Evolutionary conservation across 139 green algal species (phyloP).

Genomic region (Ostreobium quekettii): DNA sequence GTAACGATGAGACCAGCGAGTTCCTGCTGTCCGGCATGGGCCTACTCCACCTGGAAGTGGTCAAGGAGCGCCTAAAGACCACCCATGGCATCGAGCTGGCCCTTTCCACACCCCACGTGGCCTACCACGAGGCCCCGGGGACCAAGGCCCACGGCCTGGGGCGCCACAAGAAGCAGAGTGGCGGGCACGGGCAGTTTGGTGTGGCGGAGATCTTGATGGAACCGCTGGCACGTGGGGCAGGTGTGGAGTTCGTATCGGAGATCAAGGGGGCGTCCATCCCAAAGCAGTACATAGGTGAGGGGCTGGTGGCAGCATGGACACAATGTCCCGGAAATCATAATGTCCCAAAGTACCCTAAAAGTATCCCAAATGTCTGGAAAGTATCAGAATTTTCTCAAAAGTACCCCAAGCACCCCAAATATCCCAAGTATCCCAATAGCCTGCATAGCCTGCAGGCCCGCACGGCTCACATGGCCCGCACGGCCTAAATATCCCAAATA

Average conservation of each 20-base stretch:
- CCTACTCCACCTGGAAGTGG: slow-evolving; percentile 98
- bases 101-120: slow-evolving; percentile 49
- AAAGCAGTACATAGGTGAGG: slow-evolving; percentile 96
- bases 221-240: slow-evolving; percentile 83
- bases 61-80: slow-evolving; percentile 86
- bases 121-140: slow-evolving; percentile 97
- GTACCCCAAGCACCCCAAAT: too few relatives aligned
- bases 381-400: too few relatives aligned
- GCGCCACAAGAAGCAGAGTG: slow-evolving; percentile 99
- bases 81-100: neutral
- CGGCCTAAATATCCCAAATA: too few relatives aligned
- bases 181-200: slow-evolving; percentile 93
- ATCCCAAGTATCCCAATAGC: too few relatives aligned
- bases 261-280: slow-evolving; percentile 92
- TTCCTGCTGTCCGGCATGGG: slow-evolving; percentile 98
- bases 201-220: slow-evolving; percentile 93
- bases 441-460: too few relatives aligned
- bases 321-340: too few relatives aligned
- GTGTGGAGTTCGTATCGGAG: slow-evolving; percentile 90
- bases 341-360: too few relatives aligned
- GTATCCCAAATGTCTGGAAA: too few relatives aligned
- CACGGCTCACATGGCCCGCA: too few relatives aligned
- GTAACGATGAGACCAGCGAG: slow-evolving; percentile 95
- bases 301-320: too few relatives aligned
- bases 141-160: slow-evolving; percentile 67